These are phyloP conservation scores for Suhomyces wounanorum DNA, from an alignment of 1,139 yeast genomes.

Conservation along the genomic window DNA sequence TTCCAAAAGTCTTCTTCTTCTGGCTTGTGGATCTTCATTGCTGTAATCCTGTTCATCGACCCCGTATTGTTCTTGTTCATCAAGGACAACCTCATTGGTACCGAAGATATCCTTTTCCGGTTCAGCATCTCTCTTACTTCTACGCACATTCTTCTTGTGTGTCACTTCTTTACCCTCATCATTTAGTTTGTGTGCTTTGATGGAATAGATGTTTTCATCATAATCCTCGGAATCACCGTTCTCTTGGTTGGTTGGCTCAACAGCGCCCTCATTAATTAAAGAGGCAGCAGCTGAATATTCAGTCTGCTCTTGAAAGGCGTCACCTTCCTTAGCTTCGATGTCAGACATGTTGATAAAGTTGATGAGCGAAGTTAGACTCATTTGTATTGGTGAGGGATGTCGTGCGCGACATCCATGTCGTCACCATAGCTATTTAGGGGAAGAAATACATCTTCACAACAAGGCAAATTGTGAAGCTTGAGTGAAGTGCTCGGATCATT, in stretches of 20 bases:
- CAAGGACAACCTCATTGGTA: slow-evolving; percentile 9
- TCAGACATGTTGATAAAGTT: slow-evolving; percentile 8
- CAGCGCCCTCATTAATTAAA: neutral
- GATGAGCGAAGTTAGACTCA: neutral
- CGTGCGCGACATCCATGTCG: slow-evolving; percentile 9
- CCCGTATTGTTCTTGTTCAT: slow-evolving; percentile 10
- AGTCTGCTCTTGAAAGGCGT: slow-evolving; percentile 4
- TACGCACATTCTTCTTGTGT: slow-evolving; percentile 43
- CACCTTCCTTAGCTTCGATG: slow-evolving; percentile 6
- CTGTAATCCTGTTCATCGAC: slow-evolving; percentile 18
- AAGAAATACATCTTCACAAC: no score
- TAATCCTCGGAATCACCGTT: slow-evolving; percentile 6
- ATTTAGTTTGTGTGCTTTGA: slow-evolving; percentile 32
- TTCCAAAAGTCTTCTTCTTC: slow-evolving; percentile 77
- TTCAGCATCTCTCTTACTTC: slow-evolving; percentile 15
- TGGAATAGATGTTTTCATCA: slow-evolving; percentile 33
- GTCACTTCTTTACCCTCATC: slow-evolving; percentile 30
- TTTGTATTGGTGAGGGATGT: slow-evolving; percentile 6
- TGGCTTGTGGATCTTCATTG: slow-evolving; percentile 51
- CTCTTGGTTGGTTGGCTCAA: neutral
- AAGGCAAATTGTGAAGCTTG: no score
- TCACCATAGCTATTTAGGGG: no score
- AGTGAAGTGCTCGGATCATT: no score
- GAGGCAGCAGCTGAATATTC: slow-evolving; percentile 3
- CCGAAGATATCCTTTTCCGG: slow-evolving; percentile 14